A percentile compares a stretch with the other conserved stretches of the same genome.
Evolutionary conservation across 2,329 filamentous ascomycete genomes (phyloP).

Genomic region (Penicillium palitans): DNA sequence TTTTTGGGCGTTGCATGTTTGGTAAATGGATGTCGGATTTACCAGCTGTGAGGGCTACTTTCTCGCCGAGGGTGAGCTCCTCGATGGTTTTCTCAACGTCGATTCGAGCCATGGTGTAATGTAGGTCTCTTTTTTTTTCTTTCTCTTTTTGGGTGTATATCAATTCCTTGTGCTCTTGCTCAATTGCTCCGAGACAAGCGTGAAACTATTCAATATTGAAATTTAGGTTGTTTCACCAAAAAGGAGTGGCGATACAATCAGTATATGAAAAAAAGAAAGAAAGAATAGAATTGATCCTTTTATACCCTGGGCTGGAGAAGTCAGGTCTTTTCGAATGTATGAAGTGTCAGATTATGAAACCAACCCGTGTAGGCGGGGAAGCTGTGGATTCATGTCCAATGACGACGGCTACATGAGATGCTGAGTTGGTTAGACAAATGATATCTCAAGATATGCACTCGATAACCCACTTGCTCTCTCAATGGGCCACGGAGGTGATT

Average conservation of each 20-base stretch:
- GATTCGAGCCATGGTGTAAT: slow-evolving; percentile 33
- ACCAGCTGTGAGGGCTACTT: slow-evolving; percentile 49
- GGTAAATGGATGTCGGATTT: slow-evolving; percentile 16
- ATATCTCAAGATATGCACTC: neutral
- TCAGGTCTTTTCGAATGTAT: neutral
- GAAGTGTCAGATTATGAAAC: neutral
- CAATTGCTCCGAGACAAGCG: neutral
- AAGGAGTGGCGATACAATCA: neutral
- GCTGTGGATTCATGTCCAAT: neutral
- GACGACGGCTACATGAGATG: neutral
- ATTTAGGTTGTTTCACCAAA: neutral
- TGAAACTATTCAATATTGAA: neutral
- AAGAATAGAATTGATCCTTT: neutral
- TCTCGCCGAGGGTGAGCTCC: slow-evolving; percentile 58
- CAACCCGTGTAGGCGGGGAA: slow-evolving; percentile 5
- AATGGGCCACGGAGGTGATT: slow-evolving; percentile 25
- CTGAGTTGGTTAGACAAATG: slow-evolving; percentile 2
- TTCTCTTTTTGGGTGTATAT: neutral
- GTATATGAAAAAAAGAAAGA: neutral
- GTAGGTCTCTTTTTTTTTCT: neutral
- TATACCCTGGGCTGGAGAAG: neutral
- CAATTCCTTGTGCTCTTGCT: neutral
- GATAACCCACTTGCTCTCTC: slow-evolving; percentile 8
- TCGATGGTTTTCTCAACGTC: slow-evolving; percentile 53
- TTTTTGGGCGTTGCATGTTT: slow-evolving; percentile 5